Evolutionary conservation across 352 stramenopile genomes (phyloP).

Genomic region (Paralagenidium karlingii): DNA sequence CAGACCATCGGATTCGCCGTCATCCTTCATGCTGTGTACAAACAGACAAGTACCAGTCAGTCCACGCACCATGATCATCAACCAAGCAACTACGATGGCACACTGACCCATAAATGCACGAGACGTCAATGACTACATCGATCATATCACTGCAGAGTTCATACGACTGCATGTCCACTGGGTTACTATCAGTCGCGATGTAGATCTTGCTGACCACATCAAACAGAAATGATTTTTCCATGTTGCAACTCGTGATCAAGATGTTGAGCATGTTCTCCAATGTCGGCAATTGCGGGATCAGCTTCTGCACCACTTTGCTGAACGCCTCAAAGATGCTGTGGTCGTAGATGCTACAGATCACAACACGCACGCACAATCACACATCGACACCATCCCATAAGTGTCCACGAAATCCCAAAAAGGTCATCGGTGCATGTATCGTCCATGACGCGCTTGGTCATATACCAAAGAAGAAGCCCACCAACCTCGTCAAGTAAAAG

Average conservation of each 20-base stretch:
- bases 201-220: conserved; percentile 99
- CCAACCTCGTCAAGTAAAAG: conserved; percentile 78
- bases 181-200: conserved; percentile 96
- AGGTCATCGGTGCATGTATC: background rate
- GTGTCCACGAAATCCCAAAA: background rate
- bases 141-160: conserved; percentile 99
- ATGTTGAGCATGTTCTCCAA: conserved; percentile 98
- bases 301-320: conserved; percentile 95
- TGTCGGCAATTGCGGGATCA: conserved; percentile 95
- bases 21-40: conserved; percentile 65
- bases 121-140: conserved; percentile 98
- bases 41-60: background rate
- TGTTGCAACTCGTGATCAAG: conserved; percentile 94
- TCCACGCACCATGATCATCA: background rate
- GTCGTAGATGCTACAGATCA: conserved; percentile 72
- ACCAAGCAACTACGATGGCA: background rate
- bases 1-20: conserved; percentile 84
- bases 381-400: background rate
- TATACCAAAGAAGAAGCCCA: background rate
- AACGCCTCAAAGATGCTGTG: conserved; percentile 97
- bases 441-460: no score
- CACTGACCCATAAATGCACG: conserved; percentile 94
- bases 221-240: conserved; percentile 98
- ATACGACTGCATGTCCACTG: conserved; percentile 96
- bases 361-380: background rate